Evolutionary conservation across 441 rosid genomes (phyloP), one percentile per base, ranked within the genome.

Genomic region (Theobroma grandiflorum): DNA sequence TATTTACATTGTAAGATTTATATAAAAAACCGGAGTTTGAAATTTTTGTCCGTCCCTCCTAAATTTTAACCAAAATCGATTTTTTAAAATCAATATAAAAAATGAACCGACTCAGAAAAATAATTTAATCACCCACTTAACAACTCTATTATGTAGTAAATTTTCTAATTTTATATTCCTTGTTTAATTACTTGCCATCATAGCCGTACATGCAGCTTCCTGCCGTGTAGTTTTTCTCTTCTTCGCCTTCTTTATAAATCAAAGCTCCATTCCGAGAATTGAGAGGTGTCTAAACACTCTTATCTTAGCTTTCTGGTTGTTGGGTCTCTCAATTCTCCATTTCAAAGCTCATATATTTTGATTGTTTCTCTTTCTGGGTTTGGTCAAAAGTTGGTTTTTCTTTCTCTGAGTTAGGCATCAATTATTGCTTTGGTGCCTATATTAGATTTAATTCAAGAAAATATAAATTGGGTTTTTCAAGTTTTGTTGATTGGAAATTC

Each of bases 271-370:
- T 2, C 76, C 43, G 4, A 18, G 18, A 35, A 18, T 58, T 35
- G 18, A 37, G n/a, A 52, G 8, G 45, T 18, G 1, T 37, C 10
- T 2, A 16, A 33, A 33, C 42, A 11, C 26, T 53, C 33, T 18
- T 35, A 18, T 33, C 22, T 71, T 16, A 20, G 18, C 10, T 20
- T 55, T 70, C 18, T 49, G 6, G 65, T 73, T 73, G 52, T 73
- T 55, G 65, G 77, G 12, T 74, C 50, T 20, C 75, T 37, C 47
- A 53, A 2, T 37, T 72, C 33, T 35, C 55, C 62, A 4, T 53
- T 72, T 53, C 63, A 37, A 37, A 72, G 63, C 76, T 72, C n/a
- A n/a, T 53, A 18, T 37, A 4, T 72, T 35, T 53, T 55, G 33
- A 53, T 53, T 52, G 16, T 52, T 72, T 72, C 62, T 55, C 64